Percentiles rank a stretch among this genome's conserved stretches.
phyloP scores from a whole-genome alignment of 805 yeast genomes.

The Lipomyces yamanashiensis region DNA sequence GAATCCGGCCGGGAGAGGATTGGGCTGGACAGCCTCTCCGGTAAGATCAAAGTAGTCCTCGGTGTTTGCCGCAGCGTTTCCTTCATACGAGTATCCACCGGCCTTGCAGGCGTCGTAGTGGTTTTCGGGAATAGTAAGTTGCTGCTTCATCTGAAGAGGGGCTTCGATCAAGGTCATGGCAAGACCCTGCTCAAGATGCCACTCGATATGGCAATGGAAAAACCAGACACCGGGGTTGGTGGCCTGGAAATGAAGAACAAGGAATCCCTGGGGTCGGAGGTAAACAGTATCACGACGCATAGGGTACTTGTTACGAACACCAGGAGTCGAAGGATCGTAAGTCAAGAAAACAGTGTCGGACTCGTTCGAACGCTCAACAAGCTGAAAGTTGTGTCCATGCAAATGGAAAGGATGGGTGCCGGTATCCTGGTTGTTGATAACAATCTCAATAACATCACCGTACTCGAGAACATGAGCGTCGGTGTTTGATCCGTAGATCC shows the following conservation, averaged over 20 bases:
- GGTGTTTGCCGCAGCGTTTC: constrained; percentile 90
- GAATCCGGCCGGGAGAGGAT: constrained; percentile 79
- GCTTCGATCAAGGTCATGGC: constrained; percentile 83
- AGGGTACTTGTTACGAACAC: constrained; percentile 71
- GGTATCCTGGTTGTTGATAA: constrained; percentile 82
- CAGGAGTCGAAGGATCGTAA: constrained; percentile 58
- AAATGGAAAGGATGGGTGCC: constrained; percentile 98
- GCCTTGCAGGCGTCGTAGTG: constrained; percentile 62
- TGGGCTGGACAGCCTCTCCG: constrained; percentile 72
- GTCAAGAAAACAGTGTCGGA: constrained; percentile 59
- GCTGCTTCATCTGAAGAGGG: constrained; percentile 62
- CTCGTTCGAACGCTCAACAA: constrained; percentile 69
- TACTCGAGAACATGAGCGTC: constrained; percentile 71
- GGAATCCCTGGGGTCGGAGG: constrained; percentile 81
- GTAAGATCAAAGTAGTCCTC: constrained; percentile 64
- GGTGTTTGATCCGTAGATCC: constrained; percentile 83
- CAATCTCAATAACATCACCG: constrained; percentile 74
- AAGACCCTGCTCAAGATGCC: constrained; percentile 97
- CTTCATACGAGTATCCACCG: constrained; percentile 58
- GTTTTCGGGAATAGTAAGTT: constrained; percentile 65
- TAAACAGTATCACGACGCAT: constrained; percentile 81
- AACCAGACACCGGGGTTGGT: constrained; percentile 98
- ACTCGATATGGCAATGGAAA: constrained; percentile 98
- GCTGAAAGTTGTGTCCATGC: constrained; percentile 92
- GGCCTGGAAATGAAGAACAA: constrained; percentile 85